Evolutionary conservation across 1,284 basidiomycete genomes (phyloP), one percentile per base, ranked within the genome.

Genomic region (Trametes polyzona): DNA sequence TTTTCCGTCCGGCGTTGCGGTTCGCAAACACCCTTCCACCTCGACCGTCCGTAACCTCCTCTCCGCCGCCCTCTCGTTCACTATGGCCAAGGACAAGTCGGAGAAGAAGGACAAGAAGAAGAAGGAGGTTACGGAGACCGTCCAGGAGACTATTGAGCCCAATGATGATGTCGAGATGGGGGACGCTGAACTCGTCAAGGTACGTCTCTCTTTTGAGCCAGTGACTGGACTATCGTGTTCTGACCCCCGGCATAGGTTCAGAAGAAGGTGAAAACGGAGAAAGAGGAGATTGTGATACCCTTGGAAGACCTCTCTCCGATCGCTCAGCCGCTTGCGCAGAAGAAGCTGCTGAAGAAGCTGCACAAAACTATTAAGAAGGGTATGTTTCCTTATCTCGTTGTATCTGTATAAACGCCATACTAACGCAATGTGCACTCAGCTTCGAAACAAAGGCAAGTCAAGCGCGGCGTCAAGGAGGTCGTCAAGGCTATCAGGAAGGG

Each of bases 401-500:
- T 2, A 2, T 8, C 23, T 8, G 3, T 23, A 3, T 1, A 4
- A 3, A 17, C 7, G n/a, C 26, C 24, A 19, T 39, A 17, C 30
- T 42, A 16, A 27, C 30, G 26, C 30, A 26, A 12, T 11, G 9
- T n/a, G 26, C 6, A 19, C 47, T 16, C 65, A 95, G 93, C 95
- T 17, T 94, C 93, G 29, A 97, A 96, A 74, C 87, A 87, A 44
- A 84, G 95, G 59, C 93, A 96, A 74, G 89, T 98, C 33, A 96
- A 96, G 76, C 85, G 95, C 47, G 95, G 95, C 41, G 95, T 98
- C 49, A 98, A 98, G 76, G 95, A 98, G 74, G 93, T 98, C 32
- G 94, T 96, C 52, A 98, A 98, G 75, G 93, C 93, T 2, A 90
- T 98, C 48, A 83, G 95, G 52, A 98, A 98, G 74, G 95, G 95